Conservation (phyloP, 306 rosid genomes). For the Fragaria nilgerrensis region DNA sequence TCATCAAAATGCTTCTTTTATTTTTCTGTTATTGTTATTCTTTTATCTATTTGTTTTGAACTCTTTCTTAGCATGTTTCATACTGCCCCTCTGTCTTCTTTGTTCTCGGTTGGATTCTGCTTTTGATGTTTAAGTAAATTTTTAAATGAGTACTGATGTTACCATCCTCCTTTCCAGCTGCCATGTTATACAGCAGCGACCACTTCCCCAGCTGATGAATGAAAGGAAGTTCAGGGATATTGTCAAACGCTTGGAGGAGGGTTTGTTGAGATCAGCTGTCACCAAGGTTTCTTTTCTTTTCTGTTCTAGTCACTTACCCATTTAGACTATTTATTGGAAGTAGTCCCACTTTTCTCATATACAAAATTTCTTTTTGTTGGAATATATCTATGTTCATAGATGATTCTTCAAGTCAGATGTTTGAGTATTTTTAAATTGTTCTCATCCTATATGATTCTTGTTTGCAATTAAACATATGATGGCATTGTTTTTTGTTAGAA, state of each 20-base stretch:
- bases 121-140: neutral
- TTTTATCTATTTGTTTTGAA: neutral
- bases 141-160: constrained; percentile 13
- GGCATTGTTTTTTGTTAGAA: neutral
- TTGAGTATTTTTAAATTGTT: neutral
- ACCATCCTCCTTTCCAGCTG: constrained; percentile 44
- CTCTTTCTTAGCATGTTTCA: neutral
- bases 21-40: neutral
- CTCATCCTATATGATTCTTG: neutral
- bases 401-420: no score
- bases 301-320: constrained; percentile 1
- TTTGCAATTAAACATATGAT: neutral
- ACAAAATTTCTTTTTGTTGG: neutral
- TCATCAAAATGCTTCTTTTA: neutral
- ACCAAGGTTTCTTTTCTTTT: constrained; percentile 52
- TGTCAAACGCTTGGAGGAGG: constrained; percentile 83
- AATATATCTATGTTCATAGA: neutral
- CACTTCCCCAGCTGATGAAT: constrained; percentile 25
- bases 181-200: constrained; percentile 45
- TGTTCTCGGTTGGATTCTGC: neutral
- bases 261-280: constrained; percentile 52
- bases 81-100: neutral
- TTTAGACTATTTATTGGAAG: constrained; percentile 1
- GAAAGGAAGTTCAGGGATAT: constrained; percentile 62
- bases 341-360: neutral